Percentiles rank a stretch among this genome's conserved stretches.
These are phyloP conservation scores for Nephelium lappaceum DNA, from an alignment of 345 rosid genomes.

Conservation along the genomic window DNA sequence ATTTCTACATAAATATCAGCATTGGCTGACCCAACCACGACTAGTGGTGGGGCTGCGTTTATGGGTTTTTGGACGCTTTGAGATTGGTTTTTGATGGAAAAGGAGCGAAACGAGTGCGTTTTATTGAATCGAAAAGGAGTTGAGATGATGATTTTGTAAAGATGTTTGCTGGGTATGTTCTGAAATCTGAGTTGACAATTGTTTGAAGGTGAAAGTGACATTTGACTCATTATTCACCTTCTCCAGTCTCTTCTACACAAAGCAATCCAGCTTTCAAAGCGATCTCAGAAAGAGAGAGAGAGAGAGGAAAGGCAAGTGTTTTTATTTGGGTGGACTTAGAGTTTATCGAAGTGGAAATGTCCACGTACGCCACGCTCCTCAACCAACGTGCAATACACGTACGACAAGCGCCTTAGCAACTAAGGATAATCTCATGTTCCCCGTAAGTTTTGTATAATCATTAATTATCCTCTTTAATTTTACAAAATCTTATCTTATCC, in stretches of 20 bases:
- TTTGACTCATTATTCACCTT: slow-evolving; percentile 38
- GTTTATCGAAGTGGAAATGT: not conserved
- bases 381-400: not conserved
- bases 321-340: not conserved
- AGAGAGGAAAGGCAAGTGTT: not conserved
- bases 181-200: slow-evolving; percentile 16
- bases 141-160: slow-evolving; percentile 22
- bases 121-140: slow-evolving; percentile 23
- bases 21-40: slow-evolving; percentile 92
- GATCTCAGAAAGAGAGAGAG: slow-evolving; percentile 6
- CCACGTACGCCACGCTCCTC: not conserved
- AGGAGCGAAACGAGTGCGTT: slow-evolving; percentile 37
- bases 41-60: slow-evolving; percentile 51
- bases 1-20: slow-evolving; percentile 86
- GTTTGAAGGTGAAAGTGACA: slow-evolving; percentile 37
- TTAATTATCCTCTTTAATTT: too few species aligned
- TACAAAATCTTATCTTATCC: too few species aligned
- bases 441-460: too few species aligned
- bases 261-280: not conserved
- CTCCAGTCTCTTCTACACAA: not conserved
- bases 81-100: slow-evolving; percentile 31
- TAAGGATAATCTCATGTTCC: too few species aligned
- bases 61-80: slow-evolving; percentile 25
- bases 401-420: too few species aligned
- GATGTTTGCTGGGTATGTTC: slow-evolving; percentile 15